These are phyloP conservation scores for Trichoderma sp. DNA, from an alignment of 2,329 filamentous ascomycete genomes.

Conservation along the genomic window DNA sequence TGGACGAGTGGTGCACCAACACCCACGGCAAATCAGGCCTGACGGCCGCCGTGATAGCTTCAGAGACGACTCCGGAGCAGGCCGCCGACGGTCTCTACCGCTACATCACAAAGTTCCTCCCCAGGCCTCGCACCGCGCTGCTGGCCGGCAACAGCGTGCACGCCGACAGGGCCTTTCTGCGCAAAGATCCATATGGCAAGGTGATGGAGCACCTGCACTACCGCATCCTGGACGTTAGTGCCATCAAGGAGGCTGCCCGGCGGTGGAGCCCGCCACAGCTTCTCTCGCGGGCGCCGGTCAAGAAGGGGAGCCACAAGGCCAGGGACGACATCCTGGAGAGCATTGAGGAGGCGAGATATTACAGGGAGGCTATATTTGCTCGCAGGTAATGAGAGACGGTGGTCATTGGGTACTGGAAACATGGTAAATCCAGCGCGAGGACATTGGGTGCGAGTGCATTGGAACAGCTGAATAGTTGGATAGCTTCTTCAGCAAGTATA, in stretches of 20 bases:
- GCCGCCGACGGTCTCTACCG: conserved; percentile 73
- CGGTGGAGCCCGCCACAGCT: conserved; percentile 65
- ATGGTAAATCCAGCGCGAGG: background rate
- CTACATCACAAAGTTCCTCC: conserved; percentile 75
- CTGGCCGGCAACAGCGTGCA: conserved; percentile 94
- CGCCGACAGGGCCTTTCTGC: conserved; percentile 81
- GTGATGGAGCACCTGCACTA: conserved; percentile 82
- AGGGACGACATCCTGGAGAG: conserved; percentile 91
- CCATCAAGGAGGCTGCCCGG: conserved; percentile 84
- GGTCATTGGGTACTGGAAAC: background rate
- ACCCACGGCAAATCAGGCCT: conserved; percentile 83
- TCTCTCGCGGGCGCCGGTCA: conserved; percentile 64
- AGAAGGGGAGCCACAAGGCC: conserved; percentile 79
- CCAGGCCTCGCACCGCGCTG: conserved; percentile 65
- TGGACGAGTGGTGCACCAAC: conserved; percentile 85
- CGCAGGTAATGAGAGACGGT: background rate
- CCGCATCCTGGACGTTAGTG: conserved; percentile 87
- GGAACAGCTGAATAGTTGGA: background rate
- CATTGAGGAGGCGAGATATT: conserved; percentile 87
- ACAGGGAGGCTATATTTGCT: conserved; percentile 69
- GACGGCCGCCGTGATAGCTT: conserved; percentile 72
- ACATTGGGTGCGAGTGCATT: background rate
- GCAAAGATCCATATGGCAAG: conserved; percentile 69
- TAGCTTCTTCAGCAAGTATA: background rate
- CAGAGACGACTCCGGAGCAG: conserved; percentile 68